Percentiles rank a stretch among this genome's conserved stretches.
These are phyloP conservation scores for Oxyria digyna DNA, from an alignment of 148 eudicot genomes.

Conservation along the genomic window DNA sequence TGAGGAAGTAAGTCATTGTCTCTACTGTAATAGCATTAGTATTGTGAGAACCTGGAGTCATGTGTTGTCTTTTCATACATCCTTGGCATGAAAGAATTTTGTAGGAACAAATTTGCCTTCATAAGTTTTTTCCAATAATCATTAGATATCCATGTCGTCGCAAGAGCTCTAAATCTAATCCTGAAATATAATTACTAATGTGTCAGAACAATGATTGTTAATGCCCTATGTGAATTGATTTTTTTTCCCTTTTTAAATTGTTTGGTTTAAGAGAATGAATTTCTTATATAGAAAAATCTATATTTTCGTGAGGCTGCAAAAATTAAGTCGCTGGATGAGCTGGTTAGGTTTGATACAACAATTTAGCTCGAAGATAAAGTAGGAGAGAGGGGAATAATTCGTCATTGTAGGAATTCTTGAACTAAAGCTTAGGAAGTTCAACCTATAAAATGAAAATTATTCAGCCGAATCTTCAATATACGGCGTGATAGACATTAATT, in stretches of 20 bases:
- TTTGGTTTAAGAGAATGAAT: too few relatives aligned
- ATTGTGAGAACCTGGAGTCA: not conserved
- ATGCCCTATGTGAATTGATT: too few relatives aligned
- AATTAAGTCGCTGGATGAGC: too few relatives aligned
- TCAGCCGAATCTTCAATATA: not conserved
- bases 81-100: not conserved
- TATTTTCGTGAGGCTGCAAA: too few relatives aligned
- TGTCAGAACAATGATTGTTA: too few relatives aligned
- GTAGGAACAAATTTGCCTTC: not conserved
- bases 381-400: not conserved
- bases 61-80: not conserved
- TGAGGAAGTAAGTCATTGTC: conserved; percentile 32
- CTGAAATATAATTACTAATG: too few relatives aligned
- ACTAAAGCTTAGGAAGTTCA: not conserved
- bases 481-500: not conserved
- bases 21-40: not conserved
- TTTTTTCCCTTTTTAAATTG: too few relatives aligned
- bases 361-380: not conserved
- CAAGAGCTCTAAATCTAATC: too few relatives aligned
- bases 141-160: not conserved
- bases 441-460: not conserved
- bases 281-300: too few relatives aligned
- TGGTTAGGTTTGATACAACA: too few relatives aligned
- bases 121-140: not conserved
- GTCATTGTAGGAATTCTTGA: not conserved